These are phyloP conservation scores for Septoria linicola DNA, from an alignment of 2,329 filamentous ascomycete genomes.

Conservation along the genomic window DNA sequence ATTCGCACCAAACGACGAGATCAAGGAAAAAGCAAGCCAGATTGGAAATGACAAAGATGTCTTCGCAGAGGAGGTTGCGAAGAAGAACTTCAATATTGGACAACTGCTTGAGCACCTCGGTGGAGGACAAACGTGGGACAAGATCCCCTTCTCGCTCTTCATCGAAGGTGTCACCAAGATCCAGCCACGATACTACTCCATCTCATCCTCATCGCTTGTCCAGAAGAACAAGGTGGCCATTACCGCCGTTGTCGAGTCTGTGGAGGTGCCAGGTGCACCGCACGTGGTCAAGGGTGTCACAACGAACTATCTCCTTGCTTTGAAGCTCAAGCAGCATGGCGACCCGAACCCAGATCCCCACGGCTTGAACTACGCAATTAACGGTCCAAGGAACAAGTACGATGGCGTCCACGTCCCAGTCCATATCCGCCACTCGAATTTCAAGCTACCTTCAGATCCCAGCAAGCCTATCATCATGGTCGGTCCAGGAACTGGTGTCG, in stretches of 20 bases:
- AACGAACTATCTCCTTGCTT: constrained; percentile 90
- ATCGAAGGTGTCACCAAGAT: constrained; percentile 93
- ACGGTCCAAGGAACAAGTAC: constrained; percentile 92
- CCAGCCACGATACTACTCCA: constrained; percentile 98
- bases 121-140: constrained; percentile 73
- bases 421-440: constrained; percentile 96
- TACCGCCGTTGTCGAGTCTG: constrained; percentile 88
- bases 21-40: constrained; percentile 84
- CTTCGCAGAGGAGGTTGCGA: constrained; percentile 81
- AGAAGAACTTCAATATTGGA: constrained; percentile 84
- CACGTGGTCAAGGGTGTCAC: constrained; percentile 89
- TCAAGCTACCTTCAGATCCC: constrained; percentile 95
- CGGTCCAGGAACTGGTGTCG: constrained; percentile 92
- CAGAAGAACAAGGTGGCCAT: constrained; percentile 94
- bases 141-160: constrained; percentile 88
- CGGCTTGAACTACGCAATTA: constrained; percentile 81
- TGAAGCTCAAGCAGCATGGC: constrained; percentile 95
- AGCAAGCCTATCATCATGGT: constrained; percentile 94
- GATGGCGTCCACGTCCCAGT: constrained; percentile 93
- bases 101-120: constrained; percentile 74
- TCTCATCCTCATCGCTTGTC: constrained; percentile 91
- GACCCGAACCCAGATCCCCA: constrained; percentile 79
- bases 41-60: constrained; percentile 93
- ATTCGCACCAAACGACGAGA: constrained; percentile 80
- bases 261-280: constrained; percentile 71